Evolutionary conservation across 306 rosid species (phyloP).

Genomic region (Vigna reflexopilosa): DNA sequence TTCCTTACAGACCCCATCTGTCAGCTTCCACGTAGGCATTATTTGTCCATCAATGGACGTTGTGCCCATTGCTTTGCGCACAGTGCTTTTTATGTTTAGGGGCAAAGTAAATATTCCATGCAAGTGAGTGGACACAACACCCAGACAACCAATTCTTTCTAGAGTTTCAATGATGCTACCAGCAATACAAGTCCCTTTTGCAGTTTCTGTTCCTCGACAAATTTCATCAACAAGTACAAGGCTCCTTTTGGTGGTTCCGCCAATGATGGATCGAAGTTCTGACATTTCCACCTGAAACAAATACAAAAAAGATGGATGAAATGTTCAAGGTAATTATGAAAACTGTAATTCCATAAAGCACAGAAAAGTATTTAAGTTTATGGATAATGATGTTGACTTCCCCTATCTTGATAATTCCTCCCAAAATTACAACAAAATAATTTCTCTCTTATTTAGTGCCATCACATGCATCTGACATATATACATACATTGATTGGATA

Average conservation of each 20-base stretch:
- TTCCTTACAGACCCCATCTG: constrained; percentile 83
- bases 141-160: constrained; percentile 80
- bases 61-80: constrained; percentile 86
- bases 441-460: too few relatives aligned
- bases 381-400: background rate
- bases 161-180: constrained; percentile 91
- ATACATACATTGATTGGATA: too few relatives aligned
- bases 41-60: constrained; percentile 64
- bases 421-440: too few relatives aligned
- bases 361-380: constrained; percentile 18
- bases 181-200: constrained; percentile 96
- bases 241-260: constrained; percentile 75
- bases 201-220: constrained; percentile 97
- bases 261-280: constrained; percentile 80
- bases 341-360: constrained; percentile 25
- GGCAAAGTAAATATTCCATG: constrained; percentile 87
- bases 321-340: background rate
- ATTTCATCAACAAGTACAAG: constrained; percentile 96
- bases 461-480: too few relatives aligned
- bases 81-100: constrained; percentile 65
- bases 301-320: constrained; percentile 40
- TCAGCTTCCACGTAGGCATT: constrained; percentile 89
- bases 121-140: constrained; percentile 96
- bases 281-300: constrained; percentile 91
- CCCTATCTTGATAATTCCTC: background rate